Base-by-base conservation (phyloP, 345 rosid genomes). In the Citrus hindsii region DNA sequence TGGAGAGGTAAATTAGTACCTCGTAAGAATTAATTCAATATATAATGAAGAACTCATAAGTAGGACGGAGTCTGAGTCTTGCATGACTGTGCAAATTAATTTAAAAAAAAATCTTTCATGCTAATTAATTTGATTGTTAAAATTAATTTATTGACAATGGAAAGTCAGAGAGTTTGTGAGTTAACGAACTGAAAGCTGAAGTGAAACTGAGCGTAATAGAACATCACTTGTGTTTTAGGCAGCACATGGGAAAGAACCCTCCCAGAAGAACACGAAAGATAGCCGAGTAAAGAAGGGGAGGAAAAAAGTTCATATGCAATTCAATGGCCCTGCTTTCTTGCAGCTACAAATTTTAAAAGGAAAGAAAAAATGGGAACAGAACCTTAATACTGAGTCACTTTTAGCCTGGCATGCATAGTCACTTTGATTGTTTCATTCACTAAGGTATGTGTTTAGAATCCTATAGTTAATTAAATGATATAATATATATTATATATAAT, bases 361-460 rank as follows among this genome's bases (percentile, higher is more conserved):
- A 46, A 46, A 46, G 13, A 46, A 46, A 46, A 46, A 13, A 10
- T 42, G 53, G 65, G 21, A 46, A 59, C 42, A 19, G 51, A 56
- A 67, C 67, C 74, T 67, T 46, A 30, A 42, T 0, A 37, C 13
- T 18, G 64, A 48, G 62, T 48, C 25, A 35, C 79, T 80, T 69
- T 80, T 80, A 75, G 82, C 76, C 82, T 80, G 79, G 63, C 64
- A 75, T 32, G 27, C 67, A 35, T 40, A n/a, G 19, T 72, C 30
- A 33, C 76, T 58, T 53, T 78, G 21, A n/a, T 77, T 25, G 10
- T n/a, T 42, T 70, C 59, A 42, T 28, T 67, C 25, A 3, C 58
- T 53, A 53, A 5, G 21, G 22, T 51, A 40, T 30, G 6, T 51
- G 28, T 10, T 10, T 4, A 22, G 27, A 33, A 56, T 48, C 56